Base-by-base conservation (phyloP, 1,284 basidiomycete genomes). In the Sphagnurus paluster region DNA sequence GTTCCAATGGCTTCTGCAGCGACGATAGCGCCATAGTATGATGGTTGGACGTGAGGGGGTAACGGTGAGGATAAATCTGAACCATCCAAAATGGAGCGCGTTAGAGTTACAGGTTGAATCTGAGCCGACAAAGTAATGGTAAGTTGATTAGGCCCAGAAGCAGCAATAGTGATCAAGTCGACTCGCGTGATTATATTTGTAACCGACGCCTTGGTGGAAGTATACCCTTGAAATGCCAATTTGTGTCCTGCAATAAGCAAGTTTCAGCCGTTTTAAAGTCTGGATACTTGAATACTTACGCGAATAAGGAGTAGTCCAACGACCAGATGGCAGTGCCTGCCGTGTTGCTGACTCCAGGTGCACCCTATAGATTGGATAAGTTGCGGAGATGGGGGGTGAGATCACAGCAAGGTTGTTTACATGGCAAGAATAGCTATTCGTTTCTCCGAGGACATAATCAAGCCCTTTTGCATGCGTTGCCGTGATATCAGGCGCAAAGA, bases 261-360 rank as follows among this genome's bases (percentile, higher is more conserved):
- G 16, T 41, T 20, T 20, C 9, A n/a, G 14, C 4, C 3, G 2
- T 4, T 16, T 19, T 20, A 38, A 14, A 14, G n/a, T 16, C 2
- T 7, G 17, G 29, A 4, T 5, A n/a, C 5, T 8, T 8, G 17
- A 19, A 24, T 44, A 55, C 70, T 29, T 50, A 74, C 61, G 72
- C 72, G 49, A 67, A 82, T 5, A 89, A 64, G 1, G 74, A 67
- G 57, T 87, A 86, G 58, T 87, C 84, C 47, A 86, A 65, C 1
- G 74, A 70, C 85, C 86, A 87, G 19, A 89, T 63, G 13, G 82
- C 80, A 2, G 83, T 81, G 26, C 84, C 86, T 8, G 79, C 86
- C 1, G 79, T 78, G 56, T 88, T 82, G 60, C 81, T 83, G 13
- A 86, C 78, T 3, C 78, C 79, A 23, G 84, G 81, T 7, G 80